Base-by-base conservation (phyloP, 441 rosid species). In the Arabidopsis hybrid region DNA sequence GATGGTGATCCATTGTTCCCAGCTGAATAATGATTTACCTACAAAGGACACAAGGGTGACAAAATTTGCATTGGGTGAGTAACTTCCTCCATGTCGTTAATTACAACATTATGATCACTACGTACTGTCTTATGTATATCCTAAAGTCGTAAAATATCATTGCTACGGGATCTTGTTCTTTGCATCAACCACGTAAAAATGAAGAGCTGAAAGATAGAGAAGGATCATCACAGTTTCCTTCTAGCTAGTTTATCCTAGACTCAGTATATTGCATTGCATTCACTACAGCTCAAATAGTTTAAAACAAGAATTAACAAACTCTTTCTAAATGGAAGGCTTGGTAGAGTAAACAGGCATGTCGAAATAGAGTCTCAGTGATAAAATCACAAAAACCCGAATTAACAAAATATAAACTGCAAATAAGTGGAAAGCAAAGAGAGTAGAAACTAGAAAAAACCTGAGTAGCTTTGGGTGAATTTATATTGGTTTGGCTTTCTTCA, bases 401-500 rank as follows among this genome's bases (percentile, higher is more conserved):
- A 5, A 4, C 32, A 69, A 57, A 8, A 53, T 34, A 32, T 49
- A 4, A 29, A 18, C 7, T 8, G 39, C 29, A 26, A 50, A 50
- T 13, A 16, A 64, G 46, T 3, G 2, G 43, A 16, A 42, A 52
- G 55, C 8, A 8, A 18, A 8, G 49, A 35, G 18, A 10, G 6
- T 29, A 18, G 31, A 35, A 72, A 14, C 2, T 16, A 62, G 31
- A 71, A 18, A 62, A 69, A 45, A 51, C 77, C 76, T 57, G 65
- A 38, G 31, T 29, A 31, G 79, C 86, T 78, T 59, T 60, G n/a
- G 72, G 70, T 5, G 85, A 75, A 59, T 9, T 51, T 52, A 77
- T 67, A 67, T 77, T 82, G 43, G 79, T 81, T 39, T 63, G 95
- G 47, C 71, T 78, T 40, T 92, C 97, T 80, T 87, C 96, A 79